These are phyloP conservation scores for Insectozyma bohioensis DNA, from an alignment of 1,139 yeast genomes.

Conservation along the genomic window DNA sequence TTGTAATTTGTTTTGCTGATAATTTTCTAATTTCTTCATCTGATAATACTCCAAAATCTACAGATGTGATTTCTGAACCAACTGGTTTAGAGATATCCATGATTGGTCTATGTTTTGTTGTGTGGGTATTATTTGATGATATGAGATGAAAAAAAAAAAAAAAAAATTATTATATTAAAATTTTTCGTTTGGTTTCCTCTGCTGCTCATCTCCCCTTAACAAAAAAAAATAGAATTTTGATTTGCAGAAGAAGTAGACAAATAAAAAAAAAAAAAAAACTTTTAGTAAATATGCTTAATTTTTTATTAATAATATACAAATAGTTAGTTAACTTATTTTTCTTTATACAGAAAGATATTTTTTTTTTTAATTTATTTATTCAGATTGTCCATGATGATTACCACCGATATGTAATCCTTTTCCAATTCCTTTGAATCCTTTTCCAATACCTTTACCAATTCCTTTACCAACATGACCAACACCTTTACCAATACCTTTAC, in stretches of 20 bases:
- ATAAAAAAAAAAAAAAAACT: no score
- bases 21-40: conserved; percentile 80
- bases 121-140: background rate
- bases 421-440: conserved; percentile 39
- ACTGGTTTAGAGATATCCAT: conserved; percentile 97
- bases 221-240: no score
- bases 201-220: conserved; percentile 9
- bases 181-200: background rate
- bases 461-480: conserved; percentile 43
- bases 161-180: conserved; percentile 1
- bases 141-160: conserved; percentile 4
- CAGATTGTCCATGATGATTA: no score
- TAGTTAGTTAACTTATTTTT: no score
- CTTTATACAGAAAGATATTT: no score
- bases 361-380: no score
- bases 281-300: no score
- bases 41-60: conserved; percentile 85
- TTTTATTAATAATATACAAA: no score
- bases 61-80: conserved; percentile 89
- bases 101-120: no score
- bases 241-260: no score
- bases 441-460: conserved; percentile 42
- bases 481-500: conserved; percentile 44
- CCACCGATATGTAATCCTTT: conserved; percentile 39
- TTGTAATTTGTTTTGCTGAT: conserved; percentile 92